Conservation (phyloP, 2,329 filamentous ascomycete genomes). For the Tolypocladium guangdongense region DNA sequence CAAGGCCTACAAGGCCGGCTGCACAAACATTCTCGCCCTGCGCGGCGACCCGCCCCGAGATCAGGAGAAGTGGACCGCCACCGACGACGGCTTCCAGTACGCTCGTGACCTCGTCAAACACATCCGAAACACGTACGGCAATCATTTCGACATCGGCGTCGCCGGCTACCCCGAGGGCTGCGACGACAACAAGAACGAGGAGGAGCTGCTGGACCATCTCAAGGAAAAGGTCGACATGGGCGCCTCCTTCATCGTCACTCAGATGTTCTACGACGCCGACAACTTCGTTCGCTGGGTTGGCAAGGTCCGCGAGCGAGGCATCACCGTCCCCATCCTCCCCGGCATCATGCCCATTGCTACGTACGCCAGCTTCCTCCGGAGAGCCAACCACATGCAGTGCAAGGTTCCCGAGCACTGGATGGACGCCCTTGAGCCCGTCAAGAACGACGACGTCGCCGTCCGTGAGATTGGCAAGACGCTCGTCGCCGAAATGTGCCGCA, state of each 20-base stretch:
- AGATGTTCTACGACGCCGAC: slow-evolving; percentile 99
- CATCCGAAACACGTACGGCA: slow-evolving; percentile 60
- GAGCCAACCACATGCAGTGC: slow-evolving; percentile 86
- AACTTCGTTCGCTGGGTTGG: slow-evolving; percentile 87
- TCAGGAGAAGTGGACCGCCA: slow-evolving; percentile 84
- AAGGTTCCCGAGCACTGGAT: slow-evolving; percentile 74
- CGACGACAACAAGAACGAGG: slow-evolving; percentile 84
- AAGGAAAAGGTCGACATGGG: slow-evolving; percentile 97
- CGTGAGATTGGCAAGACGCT: slow-evolving; percentile 80
- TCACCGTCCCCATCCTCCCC: slow-evolving; percentile 71
- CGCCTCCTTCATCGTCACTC: slow-evolving; percentile 87
- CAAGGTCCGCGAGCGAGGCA: slow-evolving; percentile 75
- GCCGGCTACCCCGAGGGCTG: slow-evolving; percentile 93
- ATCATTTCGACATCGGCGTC: slow-evolving; percentile 90
- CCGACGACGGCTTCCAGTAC: slow-evolving; percentile 80
- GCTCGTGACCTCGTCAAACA: slow-evolving; percentile 83
- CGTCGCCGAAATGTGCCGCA: slow-evolving; percentile 81
- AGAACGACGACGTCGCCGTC: slow-evolving; percentile 92
- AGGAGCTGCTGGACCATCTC: slow-evolving; percentile 76
- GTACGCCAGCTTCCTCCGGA: slow-evolving; percentile 81
- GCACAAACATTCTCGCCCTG: slow-evolving; percentile 92
- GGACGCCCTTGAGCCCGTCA: slow-evolving; percentile 75
- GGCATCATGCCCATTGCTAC: slow-evolving; percentile 89
- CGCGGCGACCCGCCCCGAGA: slow-evolving; percentile 90
- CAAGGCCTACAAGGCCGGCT: slow-evolving; percentile 86